Percentiles rank a stretch among this genome's conserved stretches.
phyloP scores from a whole-genome alignment of 108 stramenopile genomes.

The Cyclotella distinguenda region DNA sequence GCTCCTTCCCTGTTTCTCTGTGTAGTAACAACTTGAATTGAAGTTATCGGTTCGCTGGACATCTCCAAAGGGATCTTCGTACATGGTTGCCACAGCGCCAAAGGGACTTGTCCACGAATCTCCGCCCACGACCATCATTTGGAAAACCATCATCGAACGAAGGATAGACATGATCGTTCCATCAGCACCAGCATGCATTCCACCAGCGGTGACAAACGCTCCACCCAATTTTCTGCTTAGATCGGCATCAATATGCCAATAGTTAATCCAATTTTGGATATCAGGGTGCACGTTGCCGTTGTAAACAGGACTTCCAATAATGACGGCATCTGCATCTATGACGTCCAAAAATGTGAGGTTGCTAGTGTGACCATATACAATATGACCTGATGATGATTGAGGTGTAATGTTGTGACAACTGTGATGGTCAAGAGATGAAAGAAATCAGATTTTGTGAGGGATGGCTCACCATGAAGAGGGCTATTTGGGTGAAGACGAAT shows the following conservation, averaged over 20 bases:
- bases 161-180: slow-evolving; percentile 35
- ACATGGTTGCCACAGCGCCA: slow-evolving; percentile 46
- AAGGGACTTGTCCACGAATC: slow-evolving; percentile 45
- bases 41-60: slow-evolving; percentile 19
- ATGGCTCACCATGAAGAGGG: slow-evolving; percentile 28
- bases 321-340: slow-evolving; percentile 44
- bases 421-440: no score
- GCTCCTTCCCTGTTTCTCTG: slow-evolving; percentile 18
- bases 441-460: no score
- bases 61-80: slow-evolving; percentile 46
- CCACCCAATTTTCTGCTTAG: slow-evolving; percentile 42
- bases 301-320: slow-evolving; percentile 42
- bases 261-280: slow-evolving; percentile 46
- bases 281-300: slow-evolving; percentile 49
- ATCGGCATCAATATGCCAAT: slow-evolving; percentile 46
- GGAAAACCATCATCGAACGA: slow-evolving; percentile 45
- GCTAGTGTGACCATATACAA: slow-evolving; percentile 36
- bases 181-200: slow-evolving; percentile 47
- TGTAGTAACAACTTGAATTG: slow-evolving; percentile 30
- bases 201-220: slow-evolving; percentile 52
- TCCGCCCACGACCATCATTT: slow-evolving; percentile 47
- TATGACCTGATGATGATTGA: no score
- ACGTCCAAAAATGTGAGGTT: slow-evolving; percentile 41
- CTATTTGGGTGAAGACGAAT: slow-evolving; percentile 31
- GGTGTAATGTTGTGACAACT: no score